Base-by-base conservation (phyloP, 345 rosid genomes). In the Salix caprea region DNA sequence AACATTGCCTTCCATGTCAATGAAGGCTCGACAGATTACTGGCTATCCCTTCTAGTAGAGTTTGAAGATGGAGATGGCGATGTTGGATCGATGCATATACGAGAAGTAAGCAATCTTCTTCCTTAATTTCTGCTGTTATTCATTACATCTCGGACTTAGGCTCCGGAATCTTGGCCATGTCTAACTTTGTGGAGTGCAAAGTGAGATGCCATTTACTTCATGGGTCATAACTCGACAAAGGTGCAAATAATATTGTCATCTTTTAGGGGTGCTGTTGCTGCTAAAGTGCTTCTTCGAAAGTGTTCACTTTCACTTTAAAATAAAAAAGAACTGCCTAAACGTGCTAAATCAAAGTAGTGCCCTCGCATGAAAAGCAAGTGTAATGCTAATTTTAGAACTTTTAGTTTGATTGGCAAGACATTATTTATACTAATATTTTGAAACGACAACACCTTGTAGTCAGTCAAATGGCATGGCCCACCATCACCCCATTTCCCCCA, bases 11-110 rank as follows among this genome's bases (percentile, higher is more conserved):
- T 96, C 85, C 97, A 88, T 71, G 96, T 96, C 30, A 93, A 93
- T 62, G 94, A 90, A 73, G 98, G 99, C 24, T 96, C 99, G 28
- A 92, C 94, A 7, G 84, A 84, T 68, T 91, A 83, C 60, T 96
- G 97, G 96, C 81, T 96, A 2, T 93, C 99, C n/a, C 86, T 96
- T 79, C 82, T 93, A n/a, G 93, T 93, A 66, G 97, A 91, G 83
- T 96, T 84, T 74, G 99, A 96, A 83, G 98, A 96, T 64, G 98
- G 98, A 67, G 98, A 96, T 75, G 99, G 98, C 30, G 99, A 96
- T 76, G 90, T 96, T 70, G 98, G 98, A 36, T 90, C 96, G 46
- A 91, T 93, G 97, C 98, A 96, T 67, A 89, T 96, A 32, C 90
- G 85, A 83, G 89, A 94, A 74, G 99, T 96, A 88, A 42, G 71